Conservation (phyloP, 1,139 yeast genomes). For the Geotrichum restrictum region DNA sequence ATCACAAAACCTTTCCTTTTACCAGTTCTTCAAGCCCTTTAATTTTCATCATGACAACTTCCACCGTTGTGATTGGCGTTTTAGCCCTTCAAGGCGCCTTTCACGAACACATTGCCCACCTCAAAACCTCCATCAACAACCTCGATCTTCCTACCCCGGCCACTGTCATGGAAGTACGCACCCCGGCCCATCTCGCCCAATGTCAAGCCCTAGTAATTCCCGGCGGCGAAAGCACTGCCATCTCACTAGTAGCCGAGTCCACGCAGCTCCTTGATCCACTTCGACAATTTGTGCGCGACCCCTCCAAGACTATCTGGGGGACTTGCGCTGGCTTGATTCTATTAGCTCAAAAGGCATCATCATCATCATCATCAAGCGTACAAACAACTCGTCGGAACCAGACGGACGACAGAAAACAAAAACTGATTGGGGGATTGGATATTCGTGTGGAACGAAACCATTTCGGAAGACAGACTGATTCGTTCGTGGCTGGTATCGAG, state of each 20-base stretch:
- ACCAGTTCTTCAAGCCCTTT: too few relatives aligned
- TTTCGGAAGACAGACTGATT: slow-evolving; percentile 73
- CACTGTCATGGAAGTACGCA: slow-evolving; percentile 50
- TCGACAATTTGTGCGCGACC: slow-evolving; percentile 46
- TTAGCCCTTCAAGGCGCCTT: slow-evolving; percentile 82
- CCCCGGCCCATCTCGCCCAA: slow-evolving; percentile 45
- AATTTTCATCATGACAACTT: slow-evolving; percentile 10
- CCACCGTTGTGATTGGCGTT: slow-evolving; percentile 50
- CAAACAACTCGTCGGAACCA: slow-evolving; percentile 43
- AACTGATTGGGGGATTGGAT: slow-evolving; percentile 61
- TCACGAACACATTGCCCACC: slow-evolving; percentile 60
- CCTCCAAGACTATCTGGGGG: slow-evolving; percentile 61
- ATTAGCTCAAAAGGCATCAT: slow-evolving; percentile 51
- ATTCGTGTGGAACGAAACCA: slow-evolving; percentile 68
- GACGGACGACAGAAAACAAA: slow-evolving; percentile 47
- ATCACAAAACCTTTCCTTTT: too few relatives aligned
- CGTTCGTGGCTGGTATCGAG: slow-evolving; percentile 54
- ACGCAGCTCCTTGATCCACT: slow-evolving; percentile 57
- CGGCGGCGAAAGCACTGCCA: slow-evolving; percentile 76
- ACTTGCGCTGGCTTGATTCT: slow-evolving; percentile 83
- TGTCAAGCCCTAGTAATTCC: slow-evolving; percentile 70
- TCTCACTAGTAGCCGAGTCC: slow-evolving; percentile 68
- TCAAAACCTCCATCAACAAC: slow-evolving; percentile 42
- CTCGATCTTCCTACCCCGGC: slow-evolving; percentile 22
- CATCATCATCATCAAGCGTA: too few relatives aligned